phyloP scores from a whole-genome alignment of 2,329 filamentous ascomycete genomes.

The Trichoderma gracile region DNA sequence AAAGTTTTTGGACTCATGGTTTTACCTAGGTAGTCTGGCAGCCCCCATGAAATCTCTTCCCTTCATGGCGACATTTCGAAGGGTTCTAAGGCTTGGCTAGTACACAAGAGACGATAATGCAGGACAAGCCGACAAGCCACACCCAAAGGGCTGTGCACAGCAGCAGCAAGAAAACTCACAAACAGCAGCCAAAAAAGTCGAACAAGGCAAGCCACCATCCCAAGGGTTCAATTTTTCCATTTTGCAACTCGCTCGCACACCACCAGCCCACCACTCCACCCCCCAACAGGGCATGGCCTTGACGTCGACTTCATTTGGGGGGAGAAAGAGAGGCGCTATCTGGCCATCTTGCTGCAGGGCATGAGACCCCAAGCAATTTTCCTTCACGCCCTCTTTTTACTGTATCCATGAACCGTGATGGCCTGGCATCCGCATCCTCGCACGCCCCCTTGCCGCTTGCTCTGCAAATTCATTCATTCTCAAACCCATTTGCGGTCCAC shows the following conservation, averaged over 20 bases:
- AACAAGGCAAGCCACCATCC: slow-evolving; percentile 9
- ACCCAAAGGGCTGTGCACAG: slow-evolving; percentile 8
- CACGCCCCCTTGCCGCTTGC: too few species aligned
- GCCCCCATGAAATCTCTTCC: too few species aligned
- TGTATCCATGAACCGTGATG: too few species aligned
- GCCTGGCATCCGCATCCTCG: too few species aligned
- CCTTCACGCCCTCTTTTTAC: too few species aligned
- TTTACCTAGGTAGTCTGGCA: neutral
- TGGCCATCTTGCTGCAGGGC: slow-evolving; percentile 33
- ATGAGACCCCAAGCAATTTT: slow-evolving; percentile 26
- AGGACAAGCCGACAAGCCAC: slow-evolving; percentile 13
- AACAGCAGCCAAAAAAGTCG: neutral
- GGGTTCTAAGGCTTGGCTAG: too few species aligned
- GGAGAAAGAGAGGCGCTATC: neutral
- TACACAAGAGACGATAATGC: too few species aligned
- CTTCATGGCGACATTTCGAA: too few species aligned
- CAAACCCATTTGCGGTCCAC: too few species aligned
- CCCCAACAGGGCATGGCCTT: neutral
- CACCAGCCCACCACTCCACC: neutral
- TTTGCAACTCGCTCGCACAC: neutral
- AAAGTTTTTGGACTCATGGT: neutral
- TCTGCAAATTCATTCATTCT: too few species aligned
- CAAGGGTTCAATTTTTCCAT: neutral
- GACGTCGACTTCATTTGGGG: slow-evolving; percentile 19
- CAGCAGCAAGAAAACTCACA: neutral